A percentile compares a stretch with the other conserved stretches of the same genome.
These are phyloP conservation scores for Lepiota venenata DNA, from an alignment of 768 basidiomycete genomes.

Conservation along the genomic window DNA sequence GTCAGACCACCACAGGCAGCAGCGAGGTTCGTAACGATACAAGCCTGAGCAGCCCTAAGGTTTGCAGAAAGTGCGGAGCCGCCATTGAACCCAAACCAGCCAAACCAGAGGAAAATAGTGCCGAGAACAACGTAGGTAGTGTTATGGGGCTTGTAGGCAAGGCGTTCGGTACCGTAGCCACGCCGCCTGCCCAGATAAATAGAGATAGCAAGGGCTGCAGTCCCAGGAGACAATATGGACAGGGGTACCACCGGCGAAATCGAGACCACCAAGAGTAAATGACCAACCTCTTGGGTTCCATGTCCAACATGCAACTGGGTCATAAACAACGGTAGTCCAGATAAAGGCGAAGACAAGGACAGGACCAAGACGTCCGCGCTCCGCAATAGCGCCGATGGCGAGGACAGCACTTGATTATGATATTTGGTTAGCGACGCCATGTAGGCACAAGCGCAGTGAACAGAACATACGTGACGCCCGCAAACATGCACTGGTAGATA, in stretches of 20 bases:
- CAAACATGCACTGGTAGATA: conserved; percentile 90
- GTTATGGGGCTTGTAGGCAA: conserved; percentile 94
- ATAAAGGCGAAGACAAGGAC: conserved; percentile 85
- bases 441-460: background rate
- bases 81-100: conserved; percentile 96
- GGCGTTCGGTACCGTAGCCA: conserved; percentile 86
- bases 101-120: conserved; percentile 91
- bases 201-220: conserved; percentile 87
- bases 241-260: conserved; percentile 95
- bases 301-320: conserved; percentile 95
- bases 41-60: conserved; percentile 82
- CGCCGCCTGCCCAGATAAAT: conserved; percentile 88
- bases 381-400: conserved; percentile 90
- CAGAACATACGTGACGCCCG: conserved; percentile 69
- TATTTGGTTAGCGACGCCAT: conserved; percentile 16
- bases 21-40: conserved; percentile 91
- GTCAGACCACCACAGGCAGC: conserved; percentile 85
- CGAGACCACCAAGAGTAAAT: conserved; percentile 74
- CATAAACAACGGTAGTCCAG: conserved; percentile 89
- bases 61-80: conserved; percentile 90
- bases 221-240: conserved; percentile 96
- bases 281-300: conserved; percentile 87
- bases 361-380: conserved; percentile 83
- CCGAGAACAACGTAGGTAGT: conserved; percentile 92
- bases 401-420: conserved; percentile 63